These are phyloP conservation scores for Phytophthora megakarya DNA, from an alignment of 352 stramenopile genomes.

Conservation along the genomic window DNA sequence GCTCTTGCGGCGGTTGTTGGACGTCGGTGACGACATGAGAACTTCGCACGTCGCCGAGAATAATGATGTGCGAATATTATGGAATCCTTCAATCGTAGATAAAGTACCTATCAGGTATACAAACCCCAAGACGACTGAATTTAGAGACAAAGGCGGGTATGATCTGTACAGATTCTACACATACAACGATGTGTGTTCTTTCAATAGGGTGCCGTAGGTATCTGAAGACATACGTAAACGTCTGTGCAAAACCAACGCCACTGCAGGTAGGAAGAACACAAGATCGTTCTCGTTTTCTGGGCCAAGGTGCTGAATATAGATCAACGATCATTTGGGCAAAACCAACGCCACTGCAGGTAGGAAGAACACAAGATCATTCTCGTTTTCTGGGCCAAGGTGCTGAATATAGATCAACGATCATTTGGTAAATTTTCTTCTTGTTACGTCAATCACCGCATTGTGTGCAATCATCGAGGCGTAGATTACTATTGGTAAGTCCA, in stretches of 20 bases:
- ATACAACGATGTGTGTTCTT: constrained; percentile 23
- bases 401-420: background rate
- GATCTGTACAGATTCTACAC: constrained; percentile 32
- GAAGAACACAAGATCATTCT: background rate
- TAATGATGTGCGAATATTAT: constrained; percentile 23
- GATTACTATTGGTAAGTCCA: too few relatives aligned
- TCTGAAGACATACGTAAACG: constrained; percentile 1
- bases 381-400: background rate
- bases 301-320: background rate
- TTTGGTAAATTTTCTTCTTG: too few relatives aligned
- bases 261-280: background rate
- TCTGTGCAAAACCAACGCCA: background rate
- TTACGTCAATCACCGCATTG: too few relatives aligned
- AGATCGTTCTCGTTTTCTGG: background rate
- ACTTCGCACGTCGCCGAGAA: background rate
- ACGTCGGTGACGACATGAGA: constrained; percentile 18
- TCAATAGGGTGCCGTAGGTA: background rate
- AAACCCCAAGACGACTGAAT: constrained; percentile 7
- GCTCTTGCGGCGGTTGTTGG: constrained; percentile 27
- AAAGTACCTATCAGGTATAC: constrained; percentile 15
- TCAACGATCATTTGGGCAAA: background rate
- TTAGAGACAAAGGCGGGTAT: constrained; percentile 17
- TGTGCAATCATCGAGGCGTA: too few relatives aligned
- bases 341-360: background rate
- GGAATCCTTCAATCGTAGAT: constrained; percentile 21